Base-by-base conservation (phyloP, 805 yeast genomes). In the Kodamaea kakaduensis region DNA sequence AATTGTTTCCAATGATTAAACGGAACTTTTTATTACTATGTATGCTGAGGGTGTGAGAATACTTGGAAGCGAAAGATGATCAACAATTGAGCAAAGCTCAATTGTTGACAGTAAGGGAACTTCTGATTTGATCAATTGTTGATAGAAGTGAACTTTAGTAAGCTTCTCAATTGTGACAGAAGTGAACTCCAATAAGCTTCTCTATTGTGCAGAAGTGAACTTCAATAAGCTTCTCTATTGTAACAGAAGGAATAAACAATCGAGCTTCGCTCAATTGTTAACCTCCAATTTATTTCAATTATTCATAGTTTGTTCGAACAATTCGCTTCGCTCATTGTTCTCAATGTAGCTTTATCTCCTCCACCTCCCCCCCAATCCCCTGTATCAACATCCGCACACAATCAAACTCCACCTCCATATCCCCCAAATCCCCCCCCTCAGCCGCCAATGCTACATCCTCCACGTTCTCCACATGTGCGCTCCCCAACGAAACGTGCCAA, bases 401-500 rank as follows among this genome's bases (percentile, higher is more conserved):
- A 22, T 23, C 28, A 14, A 23, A 31, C 15, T 23, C 34, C 17
- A 34, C 24, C 8, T 25, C 26, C 8, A 43, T 25, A 2, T 25
- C 34, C 1, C 32, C 31, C 6, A 43, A 25, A 4, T 14, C 9
- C 2, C 27, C 39, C 6, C 26, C 18, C 4, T 34, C 41, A 22
- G 38, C 40, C 3, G 37, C 17, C 17, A n/a, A 9, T 9, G n/a
- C 31, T 9, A 25, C 31, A 2, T 17, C 17, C 17, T 27, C 28
- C 13, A 3, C 13, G 5, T 18, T 30, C 6, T 30, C 17, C 3
- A 13, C 25, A 14, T 30, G 8, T 6, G 18, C 8, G 17, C 25
- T 19, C 18, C 13, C 17, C 16, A 31, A 17, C 15, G 36, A 18
- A 45, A 28, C 10, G 48, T 41, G 23, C 33, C 19, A 34, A 33